phyloP scores from a whole-genome alignment of 176 grass and related monocot species.

The Aegilops longissima region DNA sequence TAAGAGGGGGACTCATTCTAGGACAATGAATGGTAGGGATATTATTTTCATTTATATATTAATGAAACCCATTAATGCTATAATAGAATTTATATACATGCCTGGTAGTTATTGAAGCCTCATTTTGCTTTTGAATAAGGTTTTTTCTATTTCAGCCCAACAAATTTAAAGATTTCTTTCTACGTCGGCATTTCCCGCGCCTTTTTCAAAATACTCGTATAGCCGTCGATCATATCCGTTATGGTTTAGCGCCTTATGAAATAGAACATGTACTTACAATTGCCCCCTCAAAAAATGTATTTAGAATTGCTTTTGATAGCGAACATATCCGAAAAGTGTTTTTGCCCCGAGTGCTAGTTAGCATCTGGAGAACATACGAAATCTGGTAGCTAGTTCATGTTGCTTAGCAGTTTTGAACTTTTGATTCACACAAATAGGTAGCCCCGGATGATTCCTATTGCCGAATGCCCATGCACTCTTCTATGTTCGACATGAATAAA shows the following conservation, averaged over 20 bases:
- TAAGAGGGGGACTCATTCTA: background rate
- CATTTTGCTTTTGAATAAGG: background rate
- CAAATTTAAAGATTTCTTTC: background rate
- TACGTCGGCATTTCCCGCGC: background rate
- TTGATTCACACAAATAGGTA: too few species aligned
- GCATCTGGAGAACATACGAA: background rate
- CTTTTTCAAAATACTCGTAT: background rate
- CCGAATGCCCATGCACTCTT: background rate
- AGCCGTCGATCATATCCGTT: background rate
- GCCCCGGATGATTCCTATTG: background rate
- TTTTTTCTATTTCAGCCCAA: background rate
- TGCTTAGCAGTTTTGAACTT: background rate
- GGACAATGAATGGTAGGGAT: background rate
- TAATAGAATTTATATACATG: background rate
- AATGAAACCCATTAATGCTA: background rate
- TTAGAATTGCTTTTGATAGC: background rate
- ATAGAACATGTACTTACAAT: background rate
- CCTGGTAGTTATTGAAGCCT: background rate
- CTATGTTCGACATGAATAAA: background rate
- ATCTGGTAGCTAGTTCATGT: background rate
- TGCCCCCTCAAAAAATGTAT: too few species aligned
- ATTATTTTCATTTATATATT: background rate
- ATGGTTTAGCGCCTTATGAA: background rate
- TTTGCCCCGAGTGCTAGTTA: background rate
- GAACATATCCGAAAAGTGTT: background rate